phyloP scores from a whole-genome alignment of 2,329 filamentous ascomycete genomes.

The Venturia carpophila region DNA sequence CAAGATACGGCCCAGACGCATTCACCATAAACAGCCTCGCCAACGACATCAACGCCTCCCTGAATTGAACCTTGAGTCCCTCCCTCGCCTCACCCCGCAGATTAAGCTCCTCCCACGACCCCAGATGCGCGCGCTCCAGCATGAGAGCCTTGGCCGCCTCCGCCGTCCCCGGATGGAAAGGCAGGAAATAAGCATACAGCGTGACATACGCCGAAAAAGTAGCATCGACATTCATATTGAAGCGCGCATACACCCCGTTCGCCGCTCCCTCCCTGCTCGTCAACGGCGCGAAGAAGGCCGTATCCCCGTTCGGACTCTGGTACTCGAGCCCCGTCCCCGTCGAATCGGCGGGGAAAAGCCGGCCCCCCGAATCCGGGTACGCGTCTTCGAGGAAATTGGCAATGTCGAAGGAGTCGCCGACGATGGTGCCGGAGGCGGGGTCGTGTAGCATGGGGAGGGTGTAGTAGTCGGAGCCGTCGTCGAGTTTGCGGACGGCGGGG shows the following conservation, averaged over 20 bases:
- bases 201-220: conserved; percentile 42
- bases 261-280: conserved; percentile 26
- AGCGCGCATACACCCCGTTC: conserved; percentile 29
- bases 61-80: conserved; percentile 36
- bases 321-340: conserved; percentile 32
- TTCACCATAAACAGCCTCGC: conserved; percentile 36
- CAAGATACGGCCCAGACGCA: conserved; percentile 41
- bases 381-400: conserved; percentile 50
- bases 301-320: conserved; percentile 26
- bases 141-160: conserved; percentile 36
- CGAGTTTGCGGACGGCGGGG: conserved; percentile 46
- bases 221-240: conserved; percentile 49
- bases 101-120: conserved; percentile 37
- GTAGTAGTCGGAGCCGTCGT: conserved; percentile 50
- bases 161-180: conserved; percentile 44
- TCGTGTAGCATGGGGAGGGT: conserved; percentile 54
- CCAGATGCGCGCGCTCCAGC: conserved; percentile 19
- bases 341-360: conserved; percentile 42
- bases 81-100: conserved; percentile 34
- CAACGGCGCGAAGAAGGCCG: not conserved
- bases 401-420: conserved; percentile 61
- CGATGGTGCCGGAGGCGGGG: conserved; percentile 29
- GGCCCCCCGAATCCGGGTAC: conserved; percentile 41
- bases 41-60: conserved; percentile 36
- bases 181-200: conserved; percentile 38